Percentiles rank a stretch among this genome's conserved stretches.
Evolutionary conservation across 2,329 filamentous ascomycete genomes (phyloP).

Genomic region (Ophiostoma piceae): DNA sequence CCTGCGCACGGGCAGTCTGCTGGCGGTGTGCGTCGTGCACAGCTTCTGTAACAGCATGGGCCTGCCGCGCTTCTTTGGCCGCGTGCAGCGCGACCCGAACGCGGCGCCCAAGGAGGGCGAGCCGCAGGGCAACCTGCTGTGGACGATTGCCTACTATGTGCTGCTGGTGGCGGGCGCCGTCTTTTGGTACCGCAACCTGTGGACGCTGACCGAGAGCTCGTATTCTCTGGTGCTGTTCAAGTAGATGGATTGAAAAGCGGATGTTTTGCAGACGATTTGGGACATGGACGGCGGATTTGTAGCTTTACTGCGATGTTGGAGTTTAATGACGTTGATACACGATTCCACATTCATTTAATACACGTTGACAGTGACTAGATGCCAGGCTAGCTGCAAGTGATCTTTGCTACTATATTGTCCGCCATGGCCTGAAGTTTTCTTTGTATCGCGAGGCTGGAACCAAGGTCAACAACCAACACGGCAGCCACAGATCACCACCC

Average conservation of each 20-base stretch:
- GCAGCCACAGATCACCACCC: no score
- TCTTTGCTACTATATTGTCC: no score
- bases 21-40: slow-evolving; percentile 71
- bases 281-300: not conserved
- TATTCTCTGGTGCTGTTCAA: slow-evolving; percentile 41
- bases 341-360: not conserved
- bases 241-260: not conserved
- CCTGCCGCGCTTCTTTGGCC: slow-evolving; percentile 78
- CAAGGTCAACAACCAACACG: no score
- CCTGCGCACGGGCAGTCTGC: slow-evolving; percentile 75
- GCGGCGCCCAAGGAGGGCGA: not conserved
- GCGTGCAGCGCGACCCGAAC: slow-evolving; percentile 47
- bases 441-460: no score
- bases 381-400: no score
- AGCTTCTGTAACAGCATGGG: slow-evolving; percentile 91
- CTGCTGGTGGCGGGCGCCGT: slow-evolving; percentile 67
- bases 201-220: slow-evolving; percentile 62
- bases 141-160: slow-evolving; percentile 75
- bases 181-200: slow-evolving; percentile 66
- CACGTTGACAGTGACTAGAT: not conserved
- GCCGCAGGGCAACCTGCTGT: slow-evolving; percentile 39
- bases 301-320: not conserved
- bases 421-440: no score
- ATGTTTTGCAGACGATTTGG: not conserved
- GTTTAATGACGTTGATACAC: not conserved